Percentiles rank a stretch among this genome's conserved stretches.
Evolutionary conservation across 805 yeast species (phyloP).

Genomic region (Ascoidea tarda): DNA sequence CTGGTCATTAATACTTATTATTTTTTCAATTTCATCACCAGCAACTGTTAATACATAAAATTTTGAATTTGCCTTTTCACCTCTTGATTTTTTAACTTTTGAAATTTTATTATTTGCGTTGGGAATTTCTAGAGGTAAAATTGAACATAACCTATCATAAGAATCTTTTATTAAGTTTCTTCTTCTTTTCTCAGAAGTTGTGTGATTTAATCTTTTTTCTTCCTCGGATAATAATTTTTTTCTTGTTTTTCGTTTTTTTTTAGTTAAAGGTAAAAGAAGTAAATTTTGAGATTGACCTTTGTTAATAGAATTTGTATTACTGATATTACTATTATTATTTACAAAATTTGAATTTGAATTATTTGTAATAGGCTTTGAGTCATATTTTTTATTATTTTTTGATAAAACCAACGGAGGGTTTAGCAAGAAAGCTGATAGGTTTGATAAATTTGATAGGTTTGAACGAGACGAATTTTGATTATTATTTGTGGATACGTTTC

Average conservation of each 20-base stretch:
- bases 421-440: too few relatives aligned
- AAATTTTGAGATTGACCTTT: too few relatives aligned
- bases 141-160: constrained; percentile 19
- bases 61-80: constrained; percentile 10
- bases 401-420: too few relatives aligned
- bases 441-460: neutral
- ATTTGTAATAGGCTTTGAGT: neutral
- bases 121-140: constrained; percentile 12
- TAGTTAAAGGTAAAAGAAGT: neutral
- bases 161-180: constrained; percentile 22
- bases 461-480: neutral
- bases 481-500: neutral
- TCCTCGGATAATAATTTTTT: constrained; percentile 15
- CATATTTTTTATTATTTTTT: too few relatives aligned
- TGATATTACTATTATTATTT: neutral
- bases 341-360: neutral
- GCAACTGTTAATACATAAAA: constrained; percentile 16
- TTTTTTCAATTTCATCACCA: constrained; percentile 16
- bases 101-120: neutral
- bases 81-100: constrained; percentile 4
- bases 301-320: neutral
- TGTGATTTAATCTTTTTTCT: constrained; percentile 22
- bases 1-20: constrained; percentile 10
- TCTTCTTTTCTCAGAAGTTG: constrained; percentile 24
- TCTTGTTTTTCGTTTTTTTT: constrained; percentile 10